Evolutionary conservation across 2,329 filamentous ascomycete genomes (phyloP).

Genomic region (Aspergillaceae sp.): DNA sequence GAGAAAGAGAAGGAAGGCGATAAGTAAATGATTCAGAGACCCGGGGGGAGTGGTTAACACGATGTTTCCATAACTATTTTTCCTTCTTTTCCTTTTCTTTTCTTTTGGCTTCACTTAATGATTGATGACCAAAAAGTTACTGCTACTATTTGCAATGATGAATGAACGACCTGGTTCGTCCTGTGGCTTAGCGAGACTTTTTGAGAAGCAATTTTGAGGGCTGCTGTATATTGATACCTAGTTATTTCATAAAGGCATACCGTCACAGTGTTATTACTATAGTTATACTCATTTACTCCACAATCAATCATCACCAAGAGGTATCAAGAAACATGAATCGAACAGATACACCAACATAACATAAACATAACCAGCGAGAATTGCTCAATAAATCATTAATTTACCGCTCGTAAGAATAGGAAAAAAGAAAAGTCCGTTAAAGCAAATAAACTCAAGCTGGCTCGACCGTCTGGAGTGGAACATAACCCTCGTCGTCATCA

Average conservation of each 20-base stretch:
- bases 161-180: not conserved
- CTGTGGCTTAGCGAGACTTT: not conserved
- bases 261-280: too few relatives aligned
- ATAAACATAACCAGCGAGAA: not conserved
- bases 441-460: slow-evolving; percentile 9
- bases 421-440: not conserved
- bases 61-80: too few relatives aligned
- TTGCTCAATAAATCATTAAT: not conserved
- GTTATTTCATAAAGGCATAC: too few relatives aligned
- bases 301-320: not conserved
- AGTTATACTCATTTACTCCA: too few relatives aligned
- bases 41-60: too few relatives aligned
- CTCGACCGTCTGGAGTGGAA: slow-evolving; percentile 39
- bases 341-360: not conserved
- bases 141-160: not conserved
- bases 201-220: not conserved
- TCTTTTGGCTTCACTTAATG: not conserved
- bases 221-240: too few relatives aligned
- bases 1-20: not conserved
- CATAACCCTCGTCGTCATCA: slow-evolving; percentile 35
- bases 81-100: too few relatives aligned
- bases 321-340: not conserved
- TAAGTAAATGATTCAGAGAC: too few relatives aligned
- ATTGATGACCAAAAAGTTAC: not conserved
- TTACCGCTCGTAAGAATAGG: too few relatives aligned